A percentile compares a stretch with the other conserved stretches of the same genome.
These are phyloP conservation scores for Leccinum aurantiacum DNA, from an alignment of 768 basidiomycete species.

Conservation along the genomic window DNA sequence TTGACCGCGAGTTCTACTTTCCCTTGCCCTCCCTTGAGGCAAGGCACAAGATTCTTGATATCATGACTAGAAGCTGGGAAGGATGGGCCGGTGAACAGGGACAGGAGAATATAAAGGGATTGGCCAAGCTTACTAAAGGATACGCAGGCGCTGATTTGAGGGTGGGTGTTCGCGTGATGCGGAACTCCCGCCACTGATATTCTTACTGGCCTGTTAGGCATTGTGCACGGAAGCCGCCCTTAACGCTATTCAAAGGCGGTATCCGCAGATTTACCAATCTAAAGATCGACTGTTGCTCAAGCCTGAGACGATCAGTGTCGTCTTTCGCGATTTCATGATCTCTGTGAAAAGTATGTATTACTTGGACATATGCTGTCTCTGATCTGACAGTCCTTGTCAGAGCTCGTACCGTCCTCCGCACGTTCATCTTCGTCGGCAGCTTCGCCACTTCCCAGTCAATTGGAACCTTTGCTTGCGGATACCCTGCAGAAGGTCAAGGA, in stretches of 20 bases:
- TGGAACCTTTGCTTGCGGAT: slow-evolving; percentile 72
- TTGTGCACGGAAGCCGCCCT: slow-evolving; percentile 95
- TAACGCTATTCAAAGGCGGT: slow-evolving; percentile 93
- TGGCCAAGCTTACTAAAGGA: slow-evolving; percentile 91
- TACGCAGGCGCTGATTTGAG: slow-evolving; percentile 97
- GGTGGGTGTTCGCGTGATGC: slow-evolving; percentile 44
- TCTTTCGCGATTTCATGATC: slow-evolving; percentile 94
- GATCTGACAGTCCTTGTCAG: slow-evolving; percentile 42
- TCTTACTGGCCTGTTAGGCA: slow-evolving; percentile 49
- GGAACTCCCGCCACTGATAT: slow-evolving; percentile 3
- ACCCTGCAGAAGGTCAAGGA: slow-evolving; percentile 70
- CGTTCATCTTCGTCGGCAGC: slow-evolving; percentile 87
- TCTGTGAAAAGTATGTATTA: slow-evolving; percentile 83
- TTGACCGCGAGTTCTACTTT: slow-evolving; percentile 98
- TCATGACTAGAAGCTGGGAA: slow-evolving; percentile 89
- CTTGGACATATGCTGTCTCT: background rate
- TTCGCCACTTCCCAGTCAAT: slow-evolving; percentile 78
- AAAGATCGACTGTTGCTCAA: slow-evolving; percentile 80
- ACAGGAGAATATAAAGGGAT: slow-evolving; percentile 52
- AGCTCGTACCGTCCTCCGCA: slow-evolving; percentile 92
- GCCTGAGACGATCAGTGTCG: slow-evolving; percentile 81
- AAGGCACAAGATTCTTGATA: slow-evolving; percentile 81
- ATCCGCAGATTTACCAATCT: slow-evolving; percentile 97
- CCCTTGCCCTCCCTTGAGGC: slow-evolving; percentile 84
- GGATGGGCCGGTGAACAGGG: slow-evolving; percentile 66